Base-by-base conservation (phyloP, 495 filamentous ascomycete genomes). In the Halenospora varia region DNA sequence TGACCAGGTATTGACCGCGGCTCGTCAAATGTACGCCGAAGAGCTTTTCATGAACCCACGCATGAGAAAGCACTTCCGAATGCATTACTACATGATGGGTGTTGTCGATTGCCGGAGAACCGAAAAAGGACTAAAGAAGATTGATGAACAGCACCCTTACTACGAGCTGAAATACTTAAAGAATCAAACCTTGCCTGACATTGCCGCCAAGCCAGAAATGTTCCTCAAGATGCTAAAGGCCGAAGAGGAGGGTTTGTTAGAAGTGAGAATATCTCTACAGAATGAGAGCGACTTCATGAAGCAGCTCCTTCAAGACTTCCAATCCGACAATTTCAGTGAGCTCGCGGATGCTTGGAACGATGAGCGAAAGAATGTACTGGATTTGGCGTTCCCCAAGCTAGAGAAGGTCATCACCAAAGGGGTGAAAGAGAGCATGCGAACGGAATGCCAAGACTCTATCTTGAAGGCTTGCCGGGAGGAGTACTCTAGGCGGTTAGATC, bases 121-220 rank as follows among this genome's bases (percentile, higher is more conserved):
- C 9, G 92, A 96, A 47, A 97, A 97, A 68, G 94, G 94, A 24
- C 76, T 95, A n/a, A 86, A 87, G 29, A 88, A 88, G 65, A 97
- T 98, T 63, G 93, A 96, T 59, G 95, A 97, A 49, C 84, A 96
- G 29, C 90, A 97, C 66, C 91, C 89, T 0, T 97, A 94, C 70
- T 96, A 96, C 69, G 94, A 96, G 69, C 92, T 98, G 74, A 98
- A 98, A 65, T 98, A 98, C 59, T 84, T 97, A 17, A 82, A 89
- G 39, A 89, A 94, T 62, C 91, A 96, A 67, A 87, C 85, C 46
- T 82, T 97, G 52, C 75, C 74, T 29, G 87, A 94, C 57, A 83
- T 97, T 59, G 88, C 90, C 6, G 81, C 79, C 19, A 84, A 86
- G 17, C 94, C 94, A 10, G 93, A 96, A 62, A 79, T 95, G 47